phyloP scores from a whole-genome alignment of 1,284 basidiomycete species.

The Ustilago loliicola region DNA sequence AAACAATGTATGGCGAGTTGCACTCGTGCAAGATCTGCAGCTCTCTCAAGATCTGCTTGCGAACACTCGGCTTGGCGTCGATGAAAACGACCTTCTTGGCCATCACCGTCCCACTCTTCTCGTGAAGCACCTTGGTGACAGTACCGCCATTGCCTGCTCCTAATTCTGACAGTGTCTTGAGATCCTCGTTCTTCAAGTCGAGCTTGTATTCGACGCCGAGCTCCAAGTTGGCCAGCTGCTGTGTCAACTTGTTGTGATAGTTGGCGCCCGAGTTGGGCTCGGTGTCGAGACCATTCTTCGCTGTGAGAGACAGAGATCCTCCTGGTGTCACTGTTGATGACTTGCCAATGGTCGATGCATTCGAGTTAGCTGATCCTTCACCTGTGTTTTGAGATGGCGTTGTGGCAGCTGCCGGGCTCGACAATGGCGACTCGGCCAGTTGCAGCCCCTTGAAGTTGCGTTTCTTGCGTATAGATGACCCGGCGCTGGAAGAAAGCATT shows the following conservation, averaged over 20 bases:
- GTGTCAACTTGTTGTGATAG: constrained; percentile 62
- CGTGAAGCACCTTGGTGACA: constrained; percentile 80
- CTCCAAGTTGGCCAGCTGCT: constrained; percentile 70
- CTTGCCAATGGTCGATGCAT: constrained; percentile 38
- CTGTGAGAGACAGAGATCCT: constrained; percentile 32
- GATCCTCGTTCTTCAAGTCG: constrained; percentile 71
- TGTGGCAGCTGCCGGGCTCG: constrained; percentile 32
- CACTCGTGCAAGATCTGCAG: constrained; percentile 99
- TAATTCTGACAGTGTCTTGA: constrained; percentile 83
- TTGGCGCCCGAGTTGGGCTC: constrained; percentile 54
- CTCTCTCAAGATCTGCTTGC: constrained; percentile 97
- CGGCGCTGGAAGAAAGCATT: constrained; percentile 40
- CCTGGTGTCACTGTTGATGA: constrained; percentile 26
- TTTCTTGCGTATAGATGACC: constrained; percentile 64
- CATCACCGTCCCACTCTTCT: constrained; percentile 66
- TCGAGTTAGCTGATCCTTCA: constrained; percentile 32
- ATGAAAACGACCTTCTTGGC: constrained; percentile 80
- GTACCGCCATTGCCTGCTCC: constrained; percentile 98
- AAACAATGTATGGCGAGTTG: constrained; percentile 91
- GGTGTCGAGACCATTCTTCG: constrained; percentile 28
- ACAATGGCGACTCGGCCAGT: constrained; percentile 58
- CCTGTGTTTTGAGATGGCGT: constrained; percentile 25
- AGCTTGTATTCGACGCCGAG: constrained; percentile 71
- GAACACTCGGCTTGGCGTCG: constrained; percentile 95
- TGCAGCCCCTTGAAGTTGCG: constrained; percentile 69